A percentile compares a stretch with the other conserved stretches of the same genome.
Conservation (phyloP, 1,139 yeast species). For the Saccharomycopsis crataegensis region DNA sequence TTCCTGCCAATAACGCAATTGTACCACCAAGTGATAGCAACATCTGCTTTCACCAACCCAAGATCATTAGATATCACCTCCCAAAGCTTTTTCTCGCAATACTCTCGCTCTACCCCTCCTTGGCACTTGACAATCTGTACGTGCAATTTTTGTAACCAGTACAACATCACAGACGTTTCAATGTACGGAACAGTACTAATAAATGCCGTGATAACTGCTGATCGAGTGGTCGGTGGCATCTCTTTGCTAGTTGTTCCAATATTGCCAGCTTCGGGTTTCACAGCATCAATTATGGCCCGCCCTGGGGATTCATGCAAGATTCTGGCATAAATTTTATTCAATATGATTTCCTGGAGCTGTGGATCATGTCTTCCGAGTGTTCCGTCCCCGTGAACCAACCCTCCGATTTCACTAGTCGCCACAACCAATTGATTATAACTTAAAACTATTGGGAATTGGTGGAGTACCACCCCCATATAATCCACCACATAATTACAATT, state of each 20-base stretch:
- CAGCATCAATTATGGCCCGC: neutral
- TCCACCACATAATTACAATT: slow-evolving; percentile 4
- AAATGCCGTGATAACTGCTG: slow-evolving; percentile 10
- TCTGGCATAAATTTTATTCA: slow-evolving; percentile 2
- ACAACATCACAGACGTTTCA: neutral
- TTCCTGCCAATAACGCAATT: neutral
- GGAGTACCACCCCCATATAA: slow-evolving; percentile 7
- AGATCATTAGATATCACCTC: slow-evolving; percentile 8
- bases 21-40: slow-evolving; percentile 19
- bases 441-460: slow-evolving; percentile 17
- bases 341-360: slow-evolving; percentile 1
- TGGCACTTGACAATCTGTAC: neutral
- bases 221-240: slow-evolving; percentile 10
- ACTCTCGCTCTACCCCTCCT: slow-evolving; percentile 4
- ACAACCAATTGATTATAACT: slow-evolving; percentile 14
- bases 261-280: neutral
- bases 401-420: slow-evolving; percentile 4
- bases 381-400: slow-evolving; percentile 5
- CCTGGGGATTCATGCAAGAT: slow-evolving; percentile 8
- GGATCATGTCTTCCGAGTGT: slow-evolving; percentile 7
- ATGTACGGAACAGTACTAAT: slow-evolving; percentile 16
- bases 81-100: slow-evolving; percentile 13
- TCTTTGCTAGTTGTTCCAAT: neutral
- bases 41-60: slow-evolving; percentile 13
- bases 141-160: slow-evolving; percentile 13